Evolutionary conservation across 768 basidiomycete species (phyloP).

Genomic region (Pluteus cervinus): DNA sequence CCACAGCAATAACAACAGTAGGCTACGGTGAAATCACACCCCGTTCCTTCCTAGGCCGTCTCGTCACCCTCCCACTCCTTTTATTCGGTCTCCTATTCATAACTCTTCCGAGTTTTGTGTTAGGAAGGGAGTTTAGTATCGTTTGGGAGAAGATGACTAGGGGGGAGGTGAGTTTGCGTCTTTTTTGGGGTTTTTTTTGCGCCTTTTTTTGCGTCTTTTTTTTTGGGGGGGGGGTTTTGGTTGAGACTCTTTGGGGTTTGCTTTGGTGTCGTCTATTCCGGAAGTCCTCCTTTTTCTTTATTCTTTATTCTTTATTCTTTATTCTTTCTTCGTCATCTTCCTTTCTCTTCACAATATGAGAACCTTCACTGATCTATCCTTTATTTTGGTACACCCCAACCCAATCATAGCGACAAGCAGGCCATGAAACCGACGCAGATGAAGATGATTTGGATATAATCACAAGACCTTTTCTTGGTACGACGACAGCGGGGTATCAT

Average conservation of each 20-base stretch:
- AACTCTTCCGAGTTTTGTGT: constrained; percentile 86
- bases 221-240: no score
- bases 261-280: not conserved
- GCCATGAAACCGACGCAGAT: no score
- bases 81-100: constrained; percentile 85
- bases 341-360: no score
- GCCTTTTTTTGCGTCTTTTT: not conserved
- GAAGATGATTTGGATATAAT: no score
- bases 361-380: no score
- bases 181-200: not conserved
- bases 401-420: no score
- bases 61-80: constrained; percentile 81
- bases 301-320: no score
- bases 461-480: no score
- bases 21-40: constrained; percentile 93
- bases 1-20: constrained; percentile 78
- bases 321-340: no score
- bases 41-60: constrained; percentile 77
- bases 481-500: no score
- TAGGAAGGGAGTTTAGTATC: constrained; percentile 85
- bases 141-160: constrained; percentile 82
- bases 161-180: constrained; percentile 28
- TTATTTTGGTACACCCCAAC: no score
- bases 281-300: no score
- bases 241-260: constrained; percentile 2